phyloP scores from a whole-genome alignment of 345 rosid species.

The Camelina neglecta region DNA sequence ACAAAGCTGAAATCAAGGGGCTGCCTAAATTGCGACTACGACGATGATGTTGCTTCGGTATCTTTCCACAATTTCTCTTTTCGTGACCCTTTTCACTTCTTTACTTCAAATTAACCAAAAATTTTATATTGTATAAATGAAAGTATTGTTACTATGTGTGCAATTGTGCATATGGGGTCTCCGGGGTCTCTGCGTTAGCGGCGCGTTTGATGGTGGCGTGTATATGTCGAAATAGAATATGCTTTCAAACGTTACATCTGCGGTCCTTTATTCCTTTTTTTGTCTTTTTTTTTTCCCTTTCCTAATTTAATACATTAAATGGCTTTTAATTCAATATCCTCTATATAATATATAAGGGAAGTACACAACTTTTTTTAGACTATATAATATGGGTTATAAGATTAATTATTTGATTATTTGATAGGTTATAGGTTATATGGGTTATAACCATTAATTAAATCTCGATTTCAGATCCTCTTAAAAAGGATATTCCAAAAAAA shows the following conservation, averaged over 20 bases:
- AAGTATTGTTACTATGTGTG: neutral
- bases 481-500: no score
- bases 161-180: neutral
- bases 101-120: neutral
- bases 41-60: conserved; percentile 16
- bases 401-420: no score
- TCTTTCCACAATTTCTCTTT: conserved; percentile 17
- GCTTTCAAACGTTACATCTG: conserved; percentile 21
- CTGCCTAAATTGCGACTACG: conserved; percentile 5
- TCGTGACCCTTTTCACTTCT: conserved; percentile 16
- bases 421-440: no score
- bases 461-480: no score
- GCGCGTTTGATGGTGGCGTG: conserved; percentile 38
- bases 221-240: conserved; percentile 32
- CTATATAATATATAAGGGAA: no score
- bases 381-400: no score
- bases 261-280: neutral
- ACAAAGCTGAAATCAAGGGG: conserved; percentile 19
- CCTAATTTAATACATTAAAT: neutral
- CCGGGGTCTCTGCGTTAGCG: conserved; percentile 21
- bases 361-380: no score
- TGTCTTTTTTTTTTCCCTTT: no score
- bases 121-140: neutral
- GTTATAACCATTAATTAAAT: no score
- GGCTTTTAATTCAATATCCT: conserved; percentile 3